Evolutionary conservation across 257 asterid genomes (phyloP), one percentile per base, ranked within the genome.

Genomic region (Voacanga thouarsii): DNA sequence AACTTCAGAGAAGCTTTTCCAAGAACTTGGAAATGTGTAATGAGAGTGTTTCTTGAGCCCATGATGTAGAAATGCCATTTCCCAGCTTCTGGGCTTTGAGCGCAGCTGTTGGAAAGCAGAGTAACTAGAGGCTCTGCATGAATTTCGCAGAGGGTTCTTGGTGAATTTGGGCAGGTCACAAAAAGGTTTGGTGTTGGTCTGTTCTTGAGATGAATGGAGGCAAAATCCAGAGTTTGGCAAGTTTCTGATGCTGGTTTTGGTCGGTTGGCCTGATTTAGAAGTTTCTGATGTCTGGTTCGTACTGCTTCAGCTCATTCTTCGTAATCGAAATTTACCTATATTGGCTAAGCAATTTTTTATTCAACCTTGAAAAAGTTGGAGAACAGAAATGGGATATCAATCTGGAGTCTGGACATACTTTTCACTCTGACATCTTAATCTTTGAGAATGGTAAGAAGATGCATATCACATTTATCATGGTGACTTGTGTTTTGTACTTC

Each of bases 221-320:
- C n/a, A 75, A 59, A 75, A 39, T 57, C 43, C 24, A 49, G 44
- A 70, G 12, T 78, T 15, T 24, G 9, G 43, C 3, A 14, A 26
- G 64, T 60, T 76, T 72, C 60, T 80, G 37, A 75, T 75, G 75
- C 49, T 28, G 65, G 72, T 67, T 60, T 80, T 39, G 65, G 76
- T 72, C 64, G 45, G 75, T 72, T 76, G 28, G 44, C 28, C 67
- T 23, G 66, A 50, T 50, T 50, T 66, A 77, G 67, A 77, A 67
- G 55, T 55, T 77, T 65, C 55, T 50, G 63, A 50, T 65, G 30
- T 65, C 63, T 66, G 75, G 80, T 65, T n/a, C 1, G 72, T 44
- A 44, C 66, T 76, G 15, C 23, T 61, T 51, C 23, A 51, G 51
- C 43, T 47, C 60, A 33, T 81, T 57, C 8, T 76, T 71, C 41